phyloP scores from a whole-genome alignment of 2,329 filamentous ascomycete genomes.

The Ophiostoma tasmaniense region DNA sequence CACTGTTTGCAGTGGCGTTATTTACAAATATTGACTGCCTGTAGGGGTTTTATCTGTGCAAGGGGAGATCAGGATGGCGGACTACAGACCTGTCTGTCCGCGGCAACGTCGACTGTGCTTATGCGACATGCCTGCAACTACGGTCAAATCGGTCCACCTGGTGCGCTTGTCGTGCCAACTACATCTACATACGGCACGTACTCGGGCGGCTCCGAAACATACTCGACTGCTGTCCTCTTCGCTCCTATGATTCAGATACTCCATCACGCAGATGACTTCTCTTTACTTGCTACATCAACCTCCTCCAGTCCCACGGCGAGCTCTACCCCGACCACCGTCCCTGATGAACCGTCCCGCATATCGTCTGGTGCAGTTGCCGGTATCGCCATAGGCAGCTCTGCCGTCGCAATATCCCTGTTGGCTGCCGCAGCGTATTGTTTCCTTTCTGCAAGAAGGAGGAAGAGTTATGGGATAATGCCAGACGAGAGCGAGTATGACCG shows the following conservation, averaged over 20 bases:
- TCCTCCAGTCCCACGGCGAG: neutral
- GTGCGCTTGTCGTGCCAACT: neutral
- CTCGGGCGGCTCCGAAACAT: neutral
- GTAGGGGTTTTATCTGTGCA: neutral
- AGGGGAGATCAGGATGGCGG: neutral
- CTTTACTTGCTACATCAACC: neutral
- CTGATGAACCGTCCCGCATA: neutral
- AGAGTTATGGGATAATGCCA: neutral
- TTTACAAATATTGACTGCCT: neutral
- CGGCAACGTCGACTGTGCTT: neutral
- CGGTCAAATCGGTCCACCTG: neutral
- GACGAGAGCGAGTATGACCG: neutral
- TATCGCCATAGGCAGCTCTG: neutral
- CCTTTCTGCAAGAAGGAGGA: neutral
- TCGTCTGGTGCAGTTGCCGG: neutral
- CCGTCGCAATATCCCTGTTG: neutral
- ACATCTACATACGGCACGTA: neutral
- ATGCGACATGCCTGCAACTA: neutral
- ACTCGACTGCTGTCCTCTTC: neutral
- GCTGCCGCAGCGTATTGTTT: neutral
- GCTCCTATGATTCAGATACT: neutral
- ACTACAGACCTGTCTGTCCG: neutral
- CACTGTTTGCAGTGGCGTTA: neutral
- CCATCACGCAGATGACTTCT: neutral
- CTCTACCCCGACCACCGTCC: too few relatives aligned